Conservation (phyloP, 345 rosid genomes). For the Diplotaxis tenuifolia region DNA sequence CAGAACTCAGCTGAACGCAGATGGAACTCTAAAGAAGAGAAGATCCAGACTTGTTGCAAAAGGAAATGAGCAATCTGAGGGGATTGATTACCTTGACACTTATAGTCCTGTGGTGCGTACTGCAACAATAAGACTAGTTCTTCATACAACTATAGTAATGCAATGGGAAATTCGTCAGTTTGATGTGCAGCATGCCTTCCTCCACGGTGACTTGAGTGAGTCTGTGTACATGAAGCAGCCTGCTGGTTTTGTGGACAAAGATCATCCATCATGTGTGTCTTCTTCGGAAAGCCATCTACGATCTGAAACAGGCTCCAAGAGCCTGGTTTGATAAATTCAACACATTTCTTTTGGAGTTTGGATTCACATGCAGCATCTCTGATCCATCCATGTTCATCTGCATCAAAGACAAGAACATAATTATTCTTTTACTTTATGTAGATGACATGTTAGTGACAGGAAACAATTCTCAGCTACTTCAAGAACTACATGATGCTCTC, state of each 20-base stretch:
- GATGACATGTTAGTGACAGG: background rate
- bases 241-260: background rate
- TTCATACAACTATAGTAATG: background rate
- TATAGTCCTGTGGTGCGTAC: background rate
- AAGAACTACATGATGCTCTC: background rate
- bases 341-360: background rate
- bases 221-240: background rate
- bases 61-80: background rate
- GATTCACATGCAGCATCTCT: background rate
- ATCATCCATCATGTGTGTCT: background rate
- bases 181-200: background rate
- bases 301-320: background rate
- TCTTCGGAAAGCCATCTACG: background rate
- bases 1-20: background rate
- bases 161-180: background rate
- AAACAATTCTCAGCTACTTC: background rate
- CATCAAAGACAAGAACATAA: background rate
- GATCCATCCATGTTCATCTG: background rate
- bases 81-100: background rate
- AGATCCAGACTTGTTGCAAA: background rate
- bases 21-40: background rate
- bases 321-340: background rate
- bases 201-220: background rate
- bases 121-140: background rate
- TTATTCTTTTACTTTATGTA: background rate